These are phyloP conservation scores for Globisporangium cederbergense DNA, from an alignment of 352 stramenopile species.

Conservation along the genomic window DNA sequence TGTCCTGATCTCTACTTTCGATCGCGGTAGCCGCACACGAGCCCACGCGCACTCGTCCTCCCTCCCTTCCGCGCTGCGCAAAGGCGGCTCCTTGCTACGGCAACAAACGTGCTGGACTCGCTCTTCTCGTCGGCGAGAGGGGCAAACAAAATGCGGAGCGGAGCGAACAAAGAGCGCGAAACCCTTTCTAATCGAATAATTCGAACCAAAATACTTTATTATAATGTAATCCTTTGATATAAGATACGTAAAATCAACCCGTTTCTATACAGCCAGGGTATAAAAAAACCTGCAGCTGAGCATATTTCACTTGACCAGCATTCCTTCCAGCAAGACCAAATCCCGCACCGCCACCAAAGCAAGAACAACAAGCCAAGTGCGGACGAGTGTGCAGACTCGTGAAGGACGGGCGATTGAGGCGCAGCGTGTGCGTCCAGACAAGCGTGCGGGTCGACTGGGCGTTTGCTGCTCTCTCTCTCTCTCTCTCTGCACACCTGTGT, in stretches of 20 bases:
- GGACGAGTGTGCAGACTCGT: too few species aligned
- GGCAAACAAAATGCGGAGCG: not conserved
- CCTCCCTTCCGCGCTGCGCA: not conserved
- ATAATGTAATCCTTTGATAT: not conserved
- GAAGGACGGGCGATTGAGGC: too few species aligned
- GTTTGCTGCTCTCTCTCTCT: not conserved
- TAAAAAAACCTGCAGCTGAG: not conserved
- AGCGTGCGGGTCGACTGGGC: too few species aligned
- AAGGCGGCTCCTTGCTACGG: not conserved
- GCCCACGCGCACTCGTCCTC: not conserved
- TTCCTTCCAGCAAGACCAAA: too few species aligned
- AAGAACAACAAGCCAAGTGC: too few species aligned
- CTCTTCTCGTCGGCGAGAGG: not conserved
- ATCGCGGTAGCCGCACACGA: not conserved
- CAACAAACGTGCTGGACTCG: not conserved
- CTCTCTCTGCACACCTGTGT: not conserved
- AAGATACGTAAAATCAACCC: not conserved
- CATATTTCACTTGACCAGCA: not conserved
- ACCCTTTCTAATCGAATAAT: not conserved
- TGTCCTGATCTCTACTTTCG: not conserved
- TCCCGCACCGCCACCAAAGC: too few species aligned
- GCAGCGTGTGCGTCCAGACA: too few species aligned
- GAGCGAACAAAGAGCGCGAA: not conserved
- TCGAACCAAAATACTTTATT: not conserved
- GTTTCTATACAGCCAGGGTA: not conserved